These are phyloP conservation scores for Citrus sp. DNA, from an alignment of 345 rosid species.

Conservation along the genomic window DNA sequence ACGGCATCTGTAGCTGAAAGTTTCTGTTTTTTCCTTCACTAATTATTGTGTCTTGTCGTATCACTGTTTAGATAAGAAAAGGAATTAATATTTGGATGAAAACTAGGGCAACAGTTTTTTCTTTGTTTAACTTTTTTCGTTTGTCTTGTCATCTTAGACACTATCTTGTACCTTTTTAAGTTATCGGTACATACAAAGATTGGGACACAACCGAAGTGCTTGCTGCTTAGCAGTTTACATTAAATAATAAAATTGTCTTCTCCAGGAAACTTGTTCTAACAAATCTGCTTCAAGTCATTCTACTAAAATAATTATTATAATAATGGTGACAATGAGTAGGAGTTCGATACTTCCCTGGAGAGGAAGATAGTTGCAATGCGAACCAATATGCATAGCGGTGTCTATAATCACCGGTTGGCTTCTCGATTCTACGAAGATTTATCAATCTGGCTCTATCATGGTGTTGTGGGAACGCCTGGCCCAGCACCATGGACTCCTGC, in stretches of 20 bases:
- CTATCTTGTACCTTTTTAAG: too few species aligned
- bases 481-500: constrained; percentile 60
- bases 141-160: too few species aligned
- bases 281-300: too few species aligned
- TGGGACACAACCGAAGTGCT: too few species aligned
- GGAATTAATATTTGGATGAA: too few species aligned
- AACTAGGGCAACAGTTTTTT: too few species aligned
- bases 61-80: too few species aligned
- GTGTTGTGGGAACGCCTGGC: constrained; percentile 47
- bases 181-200: too few species aligned
- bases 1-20: background rate
- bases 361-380: constrained; percentile 39
- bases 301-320: background rate
- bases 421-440: constrained; percentile 64
- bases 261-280: too few species aligned
- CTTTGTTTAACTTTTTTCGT: too few species aligned
- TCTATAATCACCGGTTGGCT: constrained; percentile 43
- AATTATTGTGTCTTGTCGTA: background rate
- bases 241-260: too few species aligned
- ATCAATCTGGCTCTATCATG: constrained; percentile 53
- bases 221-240: too few species aligned
- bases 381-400: constrained; percentile 32
- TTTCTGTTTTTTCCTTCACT: background rate
- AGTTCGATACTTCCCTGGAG: constrained; percentile 46
- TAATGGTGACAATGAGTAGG: constrained; percentile 33